Base-by-base conservation (phyloP, 805 yeast genomes). In the Saturnispora mendoncae region DNA sequence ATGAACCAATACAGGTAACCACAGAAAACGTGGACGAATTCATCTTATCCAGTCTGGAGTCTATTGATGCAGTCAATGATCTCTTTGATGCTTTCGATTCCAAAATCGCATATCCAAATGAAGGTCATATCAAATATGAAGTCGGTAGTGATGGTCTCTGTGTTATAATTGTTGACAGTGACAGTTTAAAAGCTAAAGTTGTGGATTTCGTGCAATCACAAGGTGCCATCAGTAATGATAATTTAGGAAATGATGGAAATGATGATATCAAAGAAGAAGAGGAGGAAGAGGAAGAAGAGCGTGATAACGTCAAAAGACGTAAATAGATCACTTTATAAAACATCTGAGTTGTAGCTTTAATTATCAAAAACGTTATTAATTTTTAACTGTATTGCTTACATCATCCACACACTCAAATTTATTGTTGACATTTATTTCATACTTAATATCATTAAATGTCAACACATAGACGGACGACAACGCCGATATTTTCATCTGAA, bases 91-190 rank as follows among this genome's bases (percentile, higher is more conserved):
- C 54, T 29, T 75, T 75, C 49, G 80, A 75, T 51, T 69, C 62
- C 30, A 54, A 56, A 19, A 62, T 75, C 13, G 76, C 79, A 7
- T 61, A 67, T 32, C 80, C 79, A 3, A 74, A 75, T 47, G 75
- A 73, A 46, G 71, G 68, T 4, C 65, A 67, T 45, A 66, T 75
- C 48, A 73, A 74, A 51, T 75, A 75, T 49, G 80, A 75, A 46
- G 78, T 74, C 2, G 79, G 80, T 4, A 71, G 76, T 38, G 80
- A 75, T 51, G 80, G 80, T 4, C 57, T 75, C 41, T 74, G 75
- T 42, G 74, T 75, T 42, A 65, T 75, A 23, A 63, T 75, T n/a
- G 78, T 72, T 26, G 73, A 70, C 45, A 58, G 61, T 5, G 44
- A 50, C 15, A 59, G 54, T 25, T 57, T 74, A 48, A 64, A 61